Conservation (phyloP, 495 filamentous ascomycete species). For the Lasiosphaeriaceae sp. region DNA sequence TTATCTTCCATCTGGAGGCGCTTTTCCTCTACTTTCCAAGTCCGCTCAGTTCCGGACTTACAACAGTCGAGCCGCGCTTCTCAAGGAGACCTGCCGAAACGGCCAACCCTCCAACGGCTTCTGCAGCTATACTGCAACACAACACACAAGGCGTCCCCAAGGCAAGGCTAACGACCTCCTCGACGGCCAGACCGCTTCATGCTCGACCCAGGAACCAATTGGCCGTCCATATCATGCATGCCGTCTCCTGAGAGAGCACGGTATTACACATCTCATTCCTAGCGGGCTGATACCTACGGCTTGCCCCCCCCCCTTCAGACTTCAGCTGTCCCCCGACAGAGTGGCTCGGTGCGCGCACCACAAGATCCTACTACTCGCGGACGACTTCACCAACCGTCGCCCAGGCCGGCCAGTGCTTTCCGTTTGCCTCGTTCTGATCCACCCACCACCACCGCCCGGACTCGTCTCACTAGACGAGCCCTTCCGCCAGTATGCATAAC, state of each 20-base stretch:
- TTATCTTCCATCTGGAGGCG: constrained; percentile 6
- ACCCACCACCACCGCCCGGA: constrained; percentile 23
- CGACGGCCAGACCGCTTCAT: constrained; percentile 26
- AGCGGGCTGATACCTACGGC: constrained; percentile 23
- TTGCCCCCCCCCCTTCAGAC: constrained; percentile 7
- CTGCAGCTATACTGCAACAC: constrained; percentile 23
- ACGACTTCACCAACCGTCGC: constrained; percentile 32
- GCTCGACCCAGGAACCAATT: constrained; percentile 27
- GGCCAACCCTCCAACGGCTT: constrained; percentile 18
- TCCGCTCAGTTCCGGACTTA: constrained; percentile 5
- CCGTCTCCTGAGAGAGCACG: constrained; percentile 16
- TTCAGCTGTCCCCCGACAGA: constrained; percentile 13
- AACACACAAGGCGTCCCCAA: constrained; percentile 11
- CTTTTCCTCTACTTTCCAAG: constrained; percentile 1
- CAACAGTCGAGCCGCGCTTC: constrained; percentile 15
- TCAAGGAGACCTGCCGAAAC: constrained; percentile 18
- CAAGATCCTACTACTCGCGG: constrained; percentile 9
- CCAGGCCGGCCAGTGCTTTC: constrained; percentile 28
- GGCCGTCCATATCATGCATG: constrained; percentile 30
- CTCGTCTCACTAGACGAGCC: constrained; percentile 25
- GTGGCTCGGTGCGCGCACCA: constrained; percentile 20
- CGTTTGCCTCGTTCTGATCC: constrained; percentile 21
- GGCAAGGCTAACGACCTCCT: constrained; percentile 15
- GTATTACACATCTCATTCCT: constrained; percentile 22
- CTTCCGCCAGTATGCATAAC: constrained; percentile 45